Percentiles rank a stretch among this genome's conserved stretches.
Evolutionary conservation across 306 rosid species (phyloP).

Genomic region (Cucurbita maxima): DNA sequence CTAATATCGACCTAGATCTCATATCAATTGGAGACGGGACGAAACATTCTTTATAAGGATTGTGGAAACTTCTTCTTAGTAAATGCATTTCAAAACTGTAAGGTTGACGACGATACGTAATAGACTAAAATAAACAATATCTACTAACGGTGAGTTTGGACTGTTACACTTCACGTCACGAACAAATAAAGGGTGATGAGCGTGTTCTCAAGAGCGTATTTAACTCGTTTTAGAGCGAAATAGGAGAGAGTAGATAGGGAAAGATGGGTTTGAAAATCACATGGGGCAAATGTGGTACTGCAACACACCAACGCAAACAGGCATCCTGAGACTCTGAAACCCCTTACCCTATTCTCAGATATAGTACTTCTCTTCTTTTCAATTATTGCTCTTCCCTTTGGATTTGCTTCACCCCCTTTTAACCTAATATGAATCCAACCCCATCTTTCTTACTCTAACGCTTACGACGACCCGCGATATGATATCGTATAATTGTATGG

Average conservation of each 20-base stretch:
- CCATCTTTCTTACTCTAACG: neutral
- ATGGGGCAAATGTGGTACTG: neutral
- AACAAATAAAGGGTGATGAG: too few relatives aligned
- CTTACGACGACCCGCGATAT: neutral
- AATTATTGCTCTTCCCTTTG: neutral
- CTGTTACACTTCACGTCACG: too few relatives aligned
- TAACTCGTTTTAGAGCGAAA: too few relatives aligned
- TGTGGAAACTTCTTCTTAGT: too few relatives aligned
- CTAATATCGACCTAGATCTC: too few relatives aligned
- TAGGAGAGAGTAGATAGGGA: neutral
- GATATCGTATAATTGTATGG: neutral
- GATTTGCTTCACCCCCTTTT: neutral
- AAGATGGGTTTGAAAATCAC: neutral
- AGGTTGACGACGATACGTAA: too few relatives aligned
- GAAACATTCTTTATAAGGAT: too few relatives aligned
- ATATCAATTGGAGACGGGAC: too few relatives aligned
- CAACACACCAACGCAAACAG: neutral
- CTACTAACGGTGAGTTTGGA: too few relatives aligned
- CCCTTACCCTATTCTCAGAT: neutral
- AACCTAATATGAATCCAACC: neutral
- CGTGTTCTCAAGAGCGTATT: too few relatives aligned
- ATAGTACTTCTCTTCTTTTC: neutral
- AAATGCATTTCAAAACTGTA: too few relatives aligned
- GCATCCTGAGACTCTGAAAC: neutral
- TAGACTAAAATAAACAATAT: too few relatives aligned